These are phyloP conservation scores for Jatropha multifida DNA, from an alignment of 441 rosid species.

Conservation along the genomic window DNA sequence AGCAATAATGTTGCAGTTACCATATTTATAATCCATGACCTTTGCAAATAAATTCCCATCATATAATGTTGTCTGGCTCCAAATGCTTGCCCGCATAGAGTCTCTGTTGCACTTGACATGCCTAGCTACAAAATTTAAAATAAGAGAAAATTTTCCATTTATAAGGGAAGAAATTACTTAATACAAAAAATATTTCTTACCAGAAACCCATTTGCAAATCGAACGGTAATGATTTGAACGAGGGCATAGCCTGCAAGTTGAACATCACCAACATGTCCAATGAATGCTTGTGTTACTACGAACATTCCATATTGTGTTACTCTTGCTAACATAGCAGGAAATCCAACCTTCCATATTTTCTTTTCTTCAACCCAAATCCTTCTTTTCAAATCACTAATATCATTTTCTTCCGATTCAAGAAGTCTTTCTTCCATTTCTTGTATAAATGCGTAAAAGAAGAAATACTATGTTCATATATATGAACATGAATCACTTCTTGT, in stretches of 20 bases:
- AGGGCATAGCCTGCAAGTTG: constrained; percentile 36
- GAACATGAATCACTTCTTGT: too few relatives aligned
- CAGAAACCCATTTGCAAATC: constrained; percentile 26
- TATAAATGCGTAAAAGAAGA: too few relatives aligned
- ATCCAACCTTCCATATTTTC: constrained; percentile 31
- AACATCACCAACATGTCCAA: constrained; percentile 27
- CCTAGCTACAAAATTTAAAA: constrained; percentile 34
- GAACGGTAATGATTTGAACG: constrained; percentile 17
- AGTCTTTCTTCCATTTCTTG: constrained; percentile 38
- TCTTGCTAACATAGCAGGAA: constrained; percentile 29
- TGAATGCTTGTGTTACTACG: constrained; percentile 36
- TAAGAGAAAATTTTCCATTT: background rate
- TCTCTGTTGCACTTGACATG: constrained; percentile 69
- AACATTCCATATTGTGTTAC: constrained; percentile 26
- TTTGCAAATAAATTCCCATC: constrained; percentile 59
- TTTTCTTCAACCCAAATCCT: constrained; percentile 24
- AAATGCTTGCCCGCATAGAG: constrained; percentile 69
- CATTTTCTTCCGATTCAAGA: constrained; percentile 23
- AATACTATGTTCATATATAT: too few relatives aligned
- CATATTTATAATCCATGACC: constrained; percentile 44
- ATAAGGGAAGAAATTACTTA: background rate
- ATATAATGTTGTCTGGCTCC: constrained; percentile 56
- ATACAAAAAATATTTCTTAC: constrained; percentile 7
- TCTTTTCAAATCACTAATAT: constrained; percentile 3
- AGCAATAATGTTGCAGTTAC: constrained; percentile 38